Conservation (phyloP, 768 basidiomycete genomes). For the Hygrocybe coccinea region DNA sequence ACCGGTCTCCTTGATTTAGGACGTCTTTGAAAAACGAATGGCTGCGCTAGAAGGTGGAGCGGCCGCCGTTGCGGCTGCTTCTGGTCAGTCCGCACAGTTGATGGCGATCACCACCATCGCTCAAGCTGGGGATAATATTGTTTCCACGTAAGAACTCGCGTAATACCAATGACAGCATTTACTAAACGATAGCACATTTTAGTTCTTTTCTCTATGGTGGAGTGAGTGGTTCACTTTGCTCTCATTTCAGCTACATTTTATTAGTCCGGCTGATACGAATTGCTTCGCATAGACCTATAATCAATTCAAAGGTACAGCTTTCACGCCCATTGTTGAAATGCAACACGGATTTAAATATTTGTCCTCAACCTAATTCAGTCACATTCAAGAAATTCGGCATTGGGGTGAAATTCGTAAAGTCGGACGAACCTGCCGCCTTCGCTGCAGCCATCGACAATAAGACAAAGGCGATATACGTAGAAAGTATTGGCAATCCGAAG, state of each 20-base stretch:
- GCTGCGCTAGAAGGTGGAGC: conserved; percentile 76
- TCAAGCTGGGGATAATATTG: conserved; percentile 69
- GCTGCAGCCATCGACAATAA: conserved; percentile 67
- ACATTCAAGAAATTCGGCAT: conserved; percentile 68
- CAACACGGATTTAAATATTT: not conserved
- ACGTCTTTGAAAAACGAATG: conserved; percentile 75
- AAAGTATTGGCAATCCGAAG: conserved; percentile 77
- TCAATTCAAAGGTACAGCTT: conserved; percentile 53
- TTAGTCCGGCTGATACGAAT: not conserved
- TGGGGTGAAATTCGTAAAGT: conserved; percentile 56
- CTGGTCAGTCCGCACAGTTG: conserved; percentile 77
- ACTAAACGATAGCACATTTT: not conserved
- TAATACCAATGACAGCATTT: not conserved
- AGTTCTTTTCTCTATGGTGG: conserved; percentile 68
- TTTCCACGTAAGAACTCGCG: conserved; percentile 50
- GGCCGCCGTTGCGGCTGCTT: conserved; percentile 68
- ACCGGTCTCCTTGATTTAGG: conserved; percentile 33
- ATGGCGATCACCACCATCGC: conserved; percentile 61
- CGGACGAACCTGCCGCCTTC: conserved; percentile 52
- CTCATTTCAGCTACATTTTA: not conserved
- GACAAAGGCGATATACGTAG: conserved; percentile 72
- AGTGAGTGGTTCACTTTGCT: conserved; percentile 35
- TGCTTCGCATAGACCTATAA: conserved; percentile 51
- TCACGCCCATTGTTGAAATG: not conserved
- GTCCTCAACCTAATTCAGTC: conserved; percentile 32